These are phyloP conservation scores for Trichosanthes truncata DNA, from an alignment of 306 rosid genomes.

Conservation along the genomic window DNA sequence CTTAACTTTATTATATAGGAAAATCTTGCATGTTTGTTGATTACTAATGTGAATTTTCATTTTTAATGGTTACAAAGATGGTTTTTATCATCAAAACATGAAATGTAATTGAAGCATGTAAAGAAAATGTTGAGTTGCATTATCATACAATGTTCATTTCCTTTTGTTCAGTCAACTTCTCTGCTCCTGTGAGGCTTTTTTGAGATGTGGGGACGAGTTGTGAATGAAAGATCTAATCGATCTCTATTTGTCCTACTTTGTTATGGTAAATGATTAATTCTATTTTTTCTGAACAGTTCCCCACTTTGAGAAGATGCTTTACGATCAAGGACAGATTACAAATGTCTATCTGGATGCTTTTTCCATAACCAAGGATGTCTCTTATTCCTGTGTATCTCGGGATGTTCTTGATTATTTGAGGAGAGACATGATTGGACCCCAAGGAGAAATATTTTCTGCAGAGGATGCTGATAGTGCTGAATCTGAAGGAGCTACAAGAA, in stretches of 20 bases:
- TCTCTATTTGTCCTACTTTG: neutral
- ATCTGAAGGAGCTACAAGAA: constrained; percentile 51
- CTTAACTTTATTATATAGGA: neutral
- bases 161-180: neutral
- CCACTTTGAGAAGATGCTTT: constrained; percentile 97
- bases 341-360: constrained; percentile 74
- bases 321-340: constrained; percentile 90
- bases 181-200: neutral
- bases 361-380: constrained; percentile 63
- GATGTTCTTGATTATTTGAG: constrained; percentile 85
- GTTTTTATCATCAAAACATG: neutral
- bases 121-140: neutral
- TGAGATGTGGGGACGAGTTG: neutral
- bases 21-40: neutral
- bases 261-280: constrained; percentile 4
- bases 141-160: neutral
- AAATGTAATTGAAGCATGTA: neutral
- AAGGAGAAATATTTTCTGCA: constrained; percentile 96
- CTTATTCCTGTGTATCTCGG: constrained; percentile 51
- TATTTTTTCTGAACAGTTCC: constrained; percentile 58
- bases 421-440: constrained; percentile 90
- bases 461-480: constrained; percentile 99
- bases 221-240: neutral
- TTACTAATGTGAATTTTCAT: neutral
- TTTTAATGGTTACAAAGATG: neutral